Evolutionary conservation across 2,329 filamentous ascomycete genomes (phyloP), one percentile per base, ranked within the genome.

Genomic region (Fusarium concolor): DNA sequence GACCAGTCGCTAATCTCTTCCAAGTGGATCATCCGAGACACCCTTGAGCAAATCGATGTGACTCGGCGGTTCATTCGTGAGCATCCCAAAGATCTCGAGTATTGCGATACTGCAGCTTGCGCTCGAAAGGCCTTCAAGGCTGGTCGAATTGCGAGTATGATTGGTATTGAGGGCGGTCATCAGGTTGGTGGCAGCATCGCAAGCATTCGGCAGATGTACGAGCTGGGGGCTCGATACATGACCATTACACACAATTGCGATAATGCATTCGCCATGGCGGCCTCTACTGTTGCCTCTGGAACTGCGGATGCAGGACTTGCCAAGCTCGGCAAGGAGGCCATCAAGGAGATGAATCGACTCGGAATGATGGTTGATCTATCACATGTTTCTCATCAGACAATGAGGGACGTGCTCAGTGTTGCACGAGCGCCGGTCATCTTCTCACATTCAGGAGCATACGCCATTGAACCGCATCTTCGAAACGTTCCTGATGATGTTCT

Each of bases 401-500:
- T 76, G 76, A 63, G 73, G 15, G 73, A 76, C 38, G 76, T 74
- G 5, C 47, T 77, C 14, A 68, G 66, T 11, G 44, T 76, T 10
- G 61, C 74, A 4, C 65, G 58, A 4, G 74, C 75, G 0, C 76
- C 76, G 0, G 75, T 78, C 14, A 77, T 78, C 10, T 78, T 77
- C 65, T 76, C 75, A 3, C 76, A 78, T 44, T 76, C 75, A 6
- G 71, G 71, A 2, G 72, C 72, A 11, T 74, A 74, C 53, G 47
- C 68, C 20, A 22, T 75, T 26, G 67, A 69, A 31, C 51, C 73
- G 10, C 76, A 80, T 61, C 69, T 75, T 7, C 76, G 81, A 5
- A 80, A 82, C 43, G 80, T 80, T 1, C 79, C 80, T 3, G 80
- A 82, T 49, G 78, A 80, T 49, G 76, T 82, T 3, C 67, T 82